Evolutionary conservation across 2,329 filamentous ascomycete species (phyloP), one percentile per base, ranked within the genome.

Genomic region (Dothistroma pini): DNA sequence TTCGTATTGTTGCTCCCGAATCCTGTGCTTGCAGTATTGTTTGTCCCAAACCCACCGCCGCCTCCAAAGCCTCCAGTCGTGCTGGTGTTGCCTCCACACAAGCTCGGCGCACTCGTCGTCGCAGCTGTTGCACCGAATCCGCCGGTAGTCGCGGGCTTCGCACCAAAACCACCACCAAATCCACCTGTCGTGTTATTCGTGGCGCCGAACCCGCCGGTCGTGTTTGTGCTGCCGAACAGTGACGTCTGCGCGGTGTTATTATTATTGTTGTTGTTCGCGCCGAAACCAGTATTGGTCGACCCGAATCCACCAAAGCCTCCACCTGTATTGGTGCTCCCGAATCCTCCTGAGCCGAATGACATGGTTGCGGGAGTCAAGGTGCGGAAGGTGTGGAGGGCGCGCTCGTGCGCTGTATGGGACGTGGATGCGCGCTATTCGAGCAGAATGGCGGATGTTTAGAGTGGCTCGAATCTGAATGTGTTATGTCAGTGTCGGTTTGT

Each of bases 1-100:
- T 62, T 61, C 65, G 72, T 69, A 66, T 71, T 65, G 6, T 76
- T 76, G 31, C 56, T 56, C 22, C 68, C 68, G 49, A 70, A 70
- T 54, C 68, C 66, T 22, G 58, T 61, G 41, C 57, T 65, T 32
- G 63, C 58, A n/a, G 41, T 54, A 53, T 62, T 64, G 55, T 22
- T 62, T 32, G 54, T 57, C 49, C 68, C 68, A 47, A 70, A 70
- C 12, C 64, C 66, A 52, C 58, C 57, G 35, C 51, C 49, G 25
- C 58, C 54, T 35, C 70, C 68, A 57, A 67, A 68, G 29, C 63
- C 65, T 25, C 66, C 65, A 50, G 60, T 60, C n/a, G 67, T 67
- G 52, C 64, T 68, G 19, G 62, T 67, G 51, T 64, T 62, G 54
- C 63, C 60, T 41, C 68, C 72, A 54, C 74, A 74, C 2, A 72